A percentile compares a stretch with the other conserved stretches of the same genome.
These are phyloP conservation scores for Apiotrichum siamense DNA, from an alignment of 1,284 basidiomycete genomes.

Conservation along the genomic window DNA sequence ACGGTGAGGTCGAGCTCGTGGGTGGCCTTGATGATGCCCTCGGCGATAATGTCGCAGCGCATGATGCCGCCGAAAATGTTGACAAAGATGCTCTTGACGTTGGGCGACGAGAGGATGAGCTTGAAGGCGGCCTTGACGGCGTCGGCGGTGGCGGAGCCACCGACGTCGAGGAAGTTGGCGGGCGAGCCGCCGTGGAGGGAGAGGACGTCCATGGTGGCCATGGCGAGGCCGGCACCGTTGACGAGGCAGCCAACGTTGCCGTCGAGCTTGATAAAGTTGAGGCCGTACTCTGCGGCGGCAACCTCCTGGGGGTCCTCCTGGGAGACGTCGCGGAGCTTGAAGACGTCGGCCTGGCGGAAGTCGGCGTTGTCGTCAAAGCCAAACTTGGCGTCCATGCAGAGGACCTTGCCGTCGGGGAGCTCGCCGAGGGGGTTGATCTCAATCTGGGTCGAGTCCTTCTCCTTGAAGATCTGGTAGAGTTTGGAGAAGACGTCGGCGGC, in stretches of 20 bases:
- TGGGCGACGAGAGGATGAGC: slow-evolving; percentile 79
- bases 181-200: slow-evolving; percentile 92
- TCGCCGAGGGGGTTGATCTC: slow-evolving; percentile 99
- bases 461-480: slow-evolving; percentile 95
- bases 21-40: slow-evolving; percentile 96
- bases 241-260: slow-evolving; percentile 97
- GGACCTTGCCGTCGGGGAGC: slow-evolving; percentile 82
- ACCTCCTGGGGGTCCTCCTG: slow-evolving; percentile 98
- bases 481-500: slow-evolving; percentile 93
- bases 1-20: slow-evolving; percentile 81
- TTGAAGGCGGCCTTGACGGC: slow-evolving; percentile 99
- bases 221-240: slow-evolving; percentile 97
- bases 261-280: slow-evolving; percentile 99
- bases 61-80: slow-evolving; percentile 93
- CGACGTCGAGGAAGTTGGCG: slow-evolving; percentile 94
- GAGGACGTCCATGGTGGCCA: slow-evolving; percentile 99
- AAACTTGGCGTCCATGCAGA: slow-evolving; percentile 99
- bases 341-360: slow-evolving; percentile 91
- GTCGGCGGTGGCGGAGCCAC: slow-evolving; percentile 95
- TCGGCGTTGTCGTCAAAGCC: slow-evolving; percentile 99
- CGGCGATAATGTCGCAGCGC: slow-evolving; percentile 93
- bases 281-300: slow-evolving; percentile 71
- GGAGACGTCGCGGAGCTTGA: slow-evolving; percentile 79
- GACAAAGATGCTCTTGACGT: slow-evolving; percentile 98
- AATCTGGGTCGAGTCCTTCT: slow-evolving; percentile 98